These are phyloP conservation scores for Caloboletus firmus DNA, from an alignment of 1,284 basidiomycete genomes.

Conservation along the genomic window DNA sequence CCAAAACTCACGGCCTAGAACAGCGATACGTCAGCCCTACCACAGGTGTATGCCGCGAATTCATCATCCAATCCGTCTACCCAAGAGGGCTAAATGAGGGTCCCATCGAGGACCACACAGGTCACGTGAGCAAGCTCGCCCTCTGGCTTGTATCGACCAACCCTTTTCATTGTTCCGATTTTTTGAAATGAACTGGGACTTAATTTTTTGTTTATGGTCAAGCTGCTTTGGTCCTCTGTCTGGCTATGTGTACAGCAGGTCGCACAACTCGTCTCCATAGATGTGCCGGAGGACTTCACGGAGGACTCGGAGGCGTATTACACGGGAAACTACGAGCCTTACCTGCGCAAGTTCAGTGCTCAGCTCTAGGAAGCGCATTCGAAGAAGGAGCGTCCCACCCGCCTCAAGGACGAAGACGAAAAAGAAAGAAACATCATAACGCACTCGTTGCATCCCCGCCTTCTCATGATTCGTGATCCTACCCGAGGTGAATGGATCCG, in stretches of 20 bases:
- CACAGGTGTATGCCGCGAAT: conserved; percentile 17
- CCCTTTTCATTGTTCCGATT: background rate
- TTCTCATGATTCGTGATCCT: conserved; percentile 6
- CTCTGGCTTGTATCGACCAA: conserved; percentile 11
- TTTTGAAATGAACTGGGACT: conserved; percentile 10
- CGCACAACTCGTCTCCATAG: background rate
- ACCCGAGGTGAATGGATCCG: conserved; percentile 3
- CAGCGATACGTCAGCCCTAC: conserved; percentile 22
- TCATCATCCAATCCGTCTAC: conserved; percentile 12
- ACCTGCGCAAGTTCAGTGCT: conserved; percentile 6
- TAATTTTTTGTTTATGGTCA: conserved; percentile 9
- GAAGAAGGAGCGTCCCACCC: conserved; percentile 13
- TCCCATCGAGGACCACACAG: conserved; percentile 8
- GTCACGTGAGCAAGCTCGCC: conserved; percentile 12
- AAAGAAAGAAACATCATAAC: conserved; percentile 4
- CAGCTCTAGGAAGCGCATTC: conserved; percentile 23
- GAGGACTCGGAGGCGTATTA: background rate
- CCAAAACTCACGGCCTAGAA: conserved; percentile 12
- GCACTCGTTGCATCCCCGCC: conserved; percentile 14
- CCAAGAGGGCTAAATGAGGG: conserved; percentile 2
- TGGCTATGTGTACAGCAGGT: background rate
- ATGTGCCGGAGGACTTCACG: background rate
- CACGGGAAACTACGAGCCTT: conserved; percentile 17
- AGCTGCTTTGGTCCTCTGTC: background rate
- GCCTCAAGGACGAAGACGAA: background rate